Evolutionary conservation across 1,284 basidiomycete species (phyloP), one percentile per base, ranked within the genome.

Genomic region (Apiotrichum montevideense): DNA sequence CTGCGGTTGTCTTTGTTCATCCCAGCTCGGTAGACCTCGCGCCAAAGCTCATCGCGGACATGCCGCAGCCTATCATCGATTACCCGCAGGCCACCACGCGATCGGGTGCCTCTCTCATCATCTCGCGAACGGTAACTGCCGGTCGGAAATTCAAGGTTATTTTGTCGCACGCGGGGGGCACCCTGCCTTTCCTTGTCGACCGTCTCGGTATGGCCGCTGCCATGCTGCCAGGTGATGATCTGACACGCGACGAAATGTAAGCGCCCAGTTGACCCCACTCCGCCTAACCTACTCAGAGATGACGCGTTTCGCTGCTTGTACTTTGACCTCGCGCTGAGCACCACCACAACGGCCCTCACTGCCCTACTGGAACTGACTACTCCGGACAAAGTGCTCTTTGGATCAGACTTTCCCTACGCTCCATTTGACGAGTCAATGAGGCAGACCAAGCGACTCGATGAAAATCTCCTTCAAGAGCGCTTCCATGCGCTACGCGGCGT

Each of bases 31-130:
- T 51, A 6, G 15, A 49, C 43, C 35, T 40, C 6, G 10, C 21
- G 9, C 54, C 54, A 0, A 34, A 33, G 21, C 35, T 55, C 14
- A 51, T 55, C 43, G 47, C 37, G 6, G n/a, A 10, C 13, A 32
- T 55, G 37, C 48, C 54, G n/a, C 54, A 55, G 48, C 54, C 54
- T 3, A 34, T 55, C 29, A 43, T 55, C 44, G 54, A 55, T 48
- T 55, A 55, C 42, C 47, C 48, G 35, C 54, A 55, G 37, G 48
- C 29, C 8, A 55, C 54, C 10, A 55, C 48, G 29, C 54, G 54
- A 3, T 14, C 42, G 9, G 21, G 34, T 3, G 54, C 35, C n/a
- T 42, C 35, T 9, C 43, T 55, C 43, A 45, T 55, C 21, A 29
- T 55, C 11, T 39, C 54, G 4, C 42, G 54, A n/a, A 55, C 54